Evolutionary conservation across 352 stramenopile species (phyloP), one percentile per base, ranked within the genome.

Genomic region (Nothophytophthora sp.): DNA sequence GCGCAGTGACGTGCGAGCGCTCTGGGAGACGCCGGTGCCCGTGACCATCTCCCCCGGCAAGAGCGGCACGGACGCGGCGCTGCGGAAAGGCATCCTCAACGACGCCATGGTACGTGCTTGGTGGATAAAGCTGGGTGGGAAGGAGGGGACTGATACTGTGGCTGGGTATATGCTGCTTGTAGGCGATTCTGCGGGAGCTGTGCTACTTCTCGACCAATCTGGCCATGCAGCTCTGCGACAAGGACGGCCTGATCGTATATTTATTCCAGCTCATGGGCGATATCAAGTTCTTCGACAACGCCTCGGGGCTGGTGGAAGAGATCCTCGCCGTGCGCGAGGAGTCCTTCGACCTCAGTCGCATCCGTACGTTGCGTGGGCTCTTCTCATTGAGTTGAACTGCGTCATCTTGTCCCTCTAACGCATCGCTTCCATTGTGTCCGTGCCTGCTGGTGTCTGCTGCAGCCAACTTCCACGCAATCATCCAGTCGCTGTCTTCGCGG

Each of bases 201-300:
- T 90, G 79, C 65, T 94, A 93, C 58, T 84, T 92, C 46, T 90
- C 86, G 5, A 61, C 80, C 3, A 67, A 62, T 19, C 50, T 96
- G 50, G 73, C 84, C 7, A 52, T 76, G 12, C 72, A 90, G 47
- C 67, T 95, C 8, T 89, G 86, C 46, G 59, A 86, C 53, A 88
- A 94, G 40, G 78, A 96, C 43, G 79, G 81, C 6, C 86, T 98
- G 3, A 78, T 98, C 10, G 75, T 96, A 48, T 96, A 96, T 61
- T 63, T 98, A n/a, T 98, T 98, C 55, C 90, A 96, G 38, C 76
- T 98, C 37, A 86, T 98, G 68, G 68, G 76, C 4, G 81, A 97
- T 50, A 65, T 86, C 46, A 80, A 78, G 37, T 92, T 91, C 56
- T 98, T 98, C 60, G 92, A 98, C 59, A 83, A 83, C 33, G 88